A percentile compares a stretch with the other conserved stretches of the same genome.
Conservation (phyloP, 768 basidiomycete species). For the Favolaschia claudopus region DNA sequence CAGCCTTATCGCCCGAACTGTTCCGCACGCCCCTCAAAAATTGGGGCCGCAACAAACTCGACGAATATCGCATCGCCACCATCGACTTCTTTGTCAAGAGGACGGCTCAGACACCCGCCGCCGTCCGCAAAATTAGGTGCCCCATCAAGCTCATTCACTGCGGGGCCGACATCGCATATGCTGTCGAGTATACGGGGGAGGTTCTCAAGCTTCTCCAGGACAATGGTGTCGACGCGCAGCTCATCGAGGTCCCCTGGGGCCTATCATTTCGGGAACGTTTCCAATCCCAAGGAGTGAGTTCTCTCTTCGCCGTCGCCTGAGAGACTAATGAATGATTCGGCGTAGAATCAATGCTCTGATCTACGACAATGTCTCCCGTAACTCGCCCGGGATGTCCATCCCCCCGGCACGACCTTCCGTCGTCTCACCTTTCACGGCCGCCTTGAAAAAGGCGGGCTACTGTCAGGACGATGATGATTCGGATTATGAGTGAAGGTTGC, state of each 20-base stretch:
- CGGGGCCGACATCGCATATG: slow-evolving; percentile 34
- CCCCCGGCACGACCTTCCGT: slow-evolving; percentile 13
- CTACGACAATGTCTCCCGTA: slow-evolving; percentile 8
- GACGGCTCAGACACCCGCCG: slow-evolving; percentile 15
- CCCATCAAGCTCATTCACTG: slow-evolving; percentile 34
- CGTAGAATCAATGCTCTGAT: slow-evolving; percentile 23
- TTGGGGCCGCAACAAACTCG: slow-evolving; percentile 18
- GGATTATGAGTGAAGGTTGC: slow-evolving; percentile 4
- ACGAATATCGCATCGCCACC: slow-evolving; percentile 17
- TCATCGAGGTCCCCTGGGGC: slow-evolving; percentile 26
- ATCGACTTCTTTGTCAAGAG: slow-evolving; percentile 27
- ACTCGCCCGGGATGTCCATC: slow-evolving; percentile 16
- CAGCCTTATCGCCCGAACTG: slow-evolving; percentile 17
- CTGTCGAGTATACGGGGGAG: slow-evolving; percentile 20
- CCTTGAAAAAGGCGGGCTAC: slow-evolving; percentile 23
- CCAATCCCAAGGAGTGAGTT: slow-evolving; percentile 26
- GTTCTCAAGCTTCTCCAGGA: slow-evolving; percentile 29
- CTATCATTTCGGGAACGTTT: slow-evolving; percentile 29
- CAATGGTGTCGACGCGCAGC: slow-evolving; percentile 25
- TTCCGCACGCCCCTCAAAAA: slow-evolving; percentile 21
- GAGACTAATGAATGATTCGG: not conserved
- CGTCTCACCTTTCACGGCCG: slow-evolving; percentile 23
- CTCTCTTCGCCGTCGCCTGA: not conserved
- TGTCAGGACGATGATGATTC: slow-evolving; percentile 20
- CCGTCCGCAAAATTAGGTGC: slow-evolving; percentile 27